Evolutionary conservation across 768 basidiomycete genomes (phyloP).

Genomic region (Tubosaeta brunneosetosa): DNA sequence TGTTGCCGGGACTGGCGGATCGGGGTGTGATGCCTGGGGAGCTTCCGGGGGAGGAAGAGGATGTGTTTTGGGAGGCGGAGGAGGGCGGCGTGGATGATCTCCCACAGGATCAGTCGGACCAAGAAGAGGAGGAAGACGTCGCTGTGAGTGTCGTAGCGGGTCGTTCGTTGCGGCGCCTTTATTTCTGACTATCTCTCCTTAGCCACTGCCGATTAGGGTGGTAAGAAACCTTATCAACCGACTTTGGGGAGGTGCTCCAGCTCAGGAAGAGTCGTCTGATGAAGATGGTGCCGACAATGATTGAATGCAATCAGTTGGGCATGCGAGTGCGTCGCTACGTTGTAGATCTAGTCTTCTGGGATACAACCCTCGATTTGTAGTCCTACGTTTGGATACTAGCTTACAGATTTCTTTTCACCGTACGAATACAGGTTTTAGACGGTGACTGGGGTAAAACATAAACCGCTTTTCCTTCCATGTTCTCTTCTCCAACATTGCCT

Average conservation of each 20-base stretch:
- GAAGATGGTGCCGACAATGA: slow-evolving; percentile 8
- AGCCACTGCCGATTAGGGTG: slow-evolving; percentile 59
- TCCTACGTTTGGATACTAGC: not conserved
- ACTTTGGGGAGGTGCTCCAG: slow-evolving; percentile 46
- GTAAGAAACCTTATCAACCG: slow-evolving; percentile 55
- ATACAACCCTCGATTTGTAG: no score
- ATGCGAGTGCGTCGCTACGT: not conserved
- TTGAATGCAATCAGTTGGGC: not conserved
- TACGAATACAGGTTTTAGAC: not conserved
- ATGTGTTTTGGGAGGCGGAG: slow-evolving; percentile 23
- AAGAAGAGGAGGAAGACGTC: slow-evolving; percentile 41
- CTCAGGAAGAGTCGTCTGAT: slow-evolving; percentile 18
- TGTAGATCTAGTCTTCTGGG: not conserved
- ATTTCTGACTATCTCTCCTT: not conserved
- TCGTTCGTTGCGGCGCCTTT: not conserved
- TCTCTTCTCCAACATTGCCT: no score
- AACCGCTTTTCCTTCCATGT: no score
- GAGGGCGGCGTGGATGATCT: slow-evolving; percentile 22
- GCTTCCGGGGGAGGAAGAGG: slow-evolving; percentile 41
- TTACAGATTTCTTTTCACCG: no score
- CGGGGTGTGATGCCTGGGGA: slow-evolving; percentile 37
- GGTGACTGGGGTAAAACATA: no score
- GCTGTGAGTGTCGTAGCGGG: slow-evolving; percentile 36
- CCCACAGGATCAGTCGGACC: slow-evolving; percentile 17
- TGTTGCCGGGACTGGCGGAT: slow-evolving; percentile 20